These are phyloP conservation scores for Ilyonectria robusta DNA, from an alignment of 2,329 filamentous ascomycete genomes.

Conservation along the genomic window DNA sequence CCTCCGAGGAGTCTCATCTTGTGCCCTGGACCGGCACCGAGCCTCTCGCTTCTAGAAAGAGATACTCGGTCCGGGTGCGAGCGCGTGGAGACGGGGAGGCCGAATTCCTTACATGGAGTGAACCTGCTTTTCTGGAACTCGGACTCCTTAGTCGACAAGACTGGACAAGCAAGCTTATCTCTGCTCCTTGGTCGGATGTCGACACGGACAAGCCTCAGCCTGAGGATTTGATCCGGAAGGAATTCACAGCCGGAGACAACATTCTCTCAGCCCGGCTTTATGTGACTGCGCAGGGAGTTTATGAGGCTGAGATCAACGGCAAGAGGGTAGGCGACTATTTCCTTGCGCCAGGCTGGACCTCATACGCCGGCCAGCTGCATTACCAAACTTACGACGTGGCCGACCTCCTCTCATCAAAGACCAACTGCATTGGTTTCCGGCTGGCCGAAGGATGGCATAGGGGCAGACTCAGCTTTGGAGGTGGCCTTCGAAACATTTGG, in stretches of 20 bases:
- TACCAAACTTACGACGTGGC: slow-evolving; percentile 68
- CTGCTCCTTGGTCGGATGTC: slow-evolving; percentile 36
- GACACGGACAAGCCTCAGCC: slow-evolving; percentile 42
- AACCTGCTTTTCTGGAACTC: slow-evolving; percentile 45
- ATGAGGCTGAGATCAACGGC: slow-evolving; percentile 62
- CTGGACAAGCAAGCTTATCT: slow-evolving; percentile 50
- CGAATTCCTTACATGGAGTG: slow-evolving; percentile 31
- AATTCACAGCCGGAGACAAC: slow-evolving; percentile 20
- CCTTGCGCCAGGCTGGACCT: slow-evolving; percentile 66
- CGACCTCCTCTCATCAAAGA: slow-evolving; percentile 47
- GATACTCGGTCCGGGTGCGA: slow-evolving; percentile 31
- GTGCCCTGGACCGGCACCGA: slow-evolving; percentile 31
- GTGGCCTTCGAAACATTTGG: slow-evolving; percentile 49
- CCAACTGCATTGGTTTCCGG: slow-evolving; percentile 39
- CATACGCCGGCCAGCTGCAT: slow-evolving; percentile 61
- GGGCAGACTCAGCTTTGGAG: slow-evolving; percentile 53
- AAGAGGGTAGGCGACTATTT: slow-evolving; percentile 54
- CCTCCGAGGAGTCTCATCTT: slow-evolving; percentile 24
- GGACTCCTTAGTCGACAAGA: slow-evolving; percentile 49
- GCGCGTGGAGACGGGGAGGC: slow-evolving; percentile 11
- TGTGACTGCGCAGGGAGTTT: slow-evolving; percentile 61
- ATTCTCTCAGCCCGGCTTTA: slow-evolving; percentile 56
- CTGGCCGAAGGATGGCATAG: slow-evolving; percentile 67
- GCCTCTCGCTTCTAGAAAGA: slow-evolving; percentile 24
- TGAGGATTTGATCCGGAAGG: slow-evolving; percentile 32